phyloP scores from a whole-genome alignment of 2,329 filamentous ascomycete species.

The Diplodia corticola region DNA sequence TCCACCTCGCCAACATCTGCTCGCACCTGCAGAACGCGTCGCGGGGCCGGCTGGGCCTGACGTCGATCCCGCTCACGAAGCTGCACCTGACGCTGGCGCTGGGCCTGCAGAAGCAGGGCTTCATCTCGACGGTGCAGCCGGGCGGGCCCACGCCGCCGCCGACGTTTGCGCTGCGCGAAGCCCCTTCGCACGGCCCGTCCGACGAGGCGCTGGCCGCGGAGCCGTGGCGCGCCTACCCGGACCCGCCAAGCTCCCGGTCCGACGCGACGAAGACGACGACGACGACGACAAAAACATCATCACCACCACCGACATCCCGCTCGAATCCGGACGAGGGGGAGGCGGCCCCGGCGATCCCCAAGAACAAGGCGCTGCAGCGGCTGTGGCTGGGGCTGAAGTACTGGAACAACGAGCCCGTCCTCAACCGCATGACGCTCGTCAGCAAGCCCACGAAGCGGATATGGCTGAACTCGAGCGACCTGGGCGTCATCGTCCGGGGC shows the following conservation, averaged over 20 bases:
- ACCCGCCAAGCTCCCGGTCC: too few species aligned
- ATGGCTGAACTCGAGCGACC: slow-evolving; percentile 61
- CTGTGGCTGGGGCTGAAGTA: slow-evolving; percentile 93
- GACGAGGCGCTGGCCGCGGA: slow-evolving; percentile 40
- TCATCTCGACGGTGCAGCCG: slow-evolving; percentile 77
- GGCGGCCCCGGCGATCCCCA: slow-evolving; percentile 29
- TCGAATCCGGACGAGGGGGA: too few species aligned
- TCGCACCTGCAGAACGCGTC: slow-evolving; percentile 90
- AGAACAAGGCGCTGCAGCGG: slow-evolving; percentile 71
- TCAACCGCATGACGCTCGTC: slow-evolving; percentile 65
- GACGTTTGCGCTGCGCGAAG: slow-evolving; percentile 10
- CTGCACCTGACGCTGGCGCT: slow-evolving; percentile 75
- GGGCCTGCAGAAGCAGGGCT: slow-evolving; percentile 78
- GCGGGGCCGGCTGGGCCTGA: slow-evolving; percentile 78
- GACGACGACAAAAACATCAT: too few species aligned
- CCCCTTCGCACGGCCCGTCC: slow-evolving; percentile 26
- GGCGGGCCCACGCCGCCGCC: slow-evolving; percentile 59
- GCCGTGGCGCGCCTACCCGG: slow-evolving; percentile 42
- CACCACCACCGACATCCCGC: too few species aligned
- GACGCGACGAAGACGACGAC: too few species aligned
- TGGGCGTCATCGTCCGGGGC: slow-evolving; percentile 69
- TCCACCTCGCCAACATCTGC: slow-evolving; percentile 76
- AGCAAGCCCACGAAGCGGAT: slow-evolving; percentile 74
- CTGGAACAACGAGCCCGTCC: slow-evolving; percentile 77
- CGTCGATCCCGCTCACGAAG: slow-evolving; percentile 77